Base-by-base conservation (phyloP, 2,329 filamentous ascomycete genomes). In the Hypoxylon sp. region DNA sequence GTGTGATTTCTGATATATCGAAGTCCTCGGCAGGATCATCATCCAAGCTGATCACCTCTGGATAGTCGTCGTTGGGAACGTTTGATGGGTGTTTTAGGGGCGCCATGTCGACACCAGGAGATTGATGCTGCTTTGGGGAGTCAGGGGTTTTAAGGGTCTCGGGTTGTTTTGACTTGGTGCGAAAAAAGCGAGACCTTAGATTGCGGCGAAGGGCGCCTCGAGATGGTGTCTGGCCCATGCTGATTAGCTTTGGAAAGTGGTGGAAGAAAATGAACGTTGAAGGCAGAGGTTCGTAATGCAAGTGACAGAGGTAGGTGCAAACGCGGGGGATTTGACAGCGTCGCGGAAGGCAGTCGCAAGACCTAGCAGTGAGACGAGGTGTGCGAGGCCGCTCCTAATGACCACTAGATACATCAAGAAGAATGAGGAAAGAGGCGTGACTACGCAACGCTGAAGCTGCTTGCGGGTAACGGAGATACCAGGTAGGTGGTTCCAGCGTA, bases 221-320 rank as follows among this genome's bases (percentile, higher is more conserved):
- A 14, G 57, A 50, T 9, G 42, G 48, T 45, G 26, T 14, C 57
- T 65, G 48, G 14, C 48, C 33, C 49, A 58, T 57, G 2, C 22
- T 14, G 9, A 36, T 65, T 62, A 65, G 53, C 33, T 33, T 28
- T 2, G 12, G 48, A 32, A 24, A 1, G 14, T 38, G 0, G 9
- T 22, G 38, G 14, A 16, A 24, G 12, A 40, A 16, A 22, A 46
- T 26, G 28, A 36, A 6, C 32, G 24, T 36, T 24, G 9, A 9
- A n/a, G n/a, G n/a, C n/a, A n/a, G n/a, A n/a, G n/a, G 24, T 8
- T 4, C 6, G 33, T 7, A 22, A 46, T 50, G 11, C 20, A 24
- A 40, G 16, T 32, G 14, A 51, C 18, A 32, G 50, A 22, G 30
- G 20, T 14, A 38, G 20, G 30, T 38, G 28, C 18, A 52, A 33